phyloP scores from a whole-genome alignment of 805 yeast genomes.

The Myxozyma mucilagina region DNA sequence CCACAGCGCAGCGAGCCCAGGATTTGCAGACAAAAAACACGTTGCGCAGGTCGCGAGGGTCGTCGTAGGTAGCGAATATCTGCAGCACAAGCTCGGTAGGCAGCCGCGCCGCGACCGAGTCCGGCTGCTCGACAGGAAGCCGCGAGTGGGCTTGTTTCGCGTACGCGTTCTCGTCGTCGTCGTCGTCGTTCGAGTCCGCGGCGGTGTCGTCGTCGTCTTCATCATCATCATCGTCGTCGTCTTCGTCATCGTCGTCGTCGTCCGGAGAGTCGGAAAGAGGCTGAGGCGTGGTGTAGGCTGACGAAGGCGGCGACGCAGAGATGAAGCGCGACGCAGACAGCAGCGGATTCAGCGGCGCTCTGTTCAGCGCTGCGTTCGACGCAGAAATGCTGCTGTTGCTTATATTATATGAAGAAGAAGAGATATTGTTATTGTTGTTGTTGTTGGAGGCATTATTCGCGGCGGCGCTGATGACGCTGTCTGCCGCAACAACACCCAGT shows the following conservation, averaged over 20 bases:
- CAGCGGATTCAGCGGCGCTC: background rate
- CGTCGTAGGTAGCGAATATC: conserved; percentile 17
- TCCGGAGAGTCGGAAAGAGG: conserved; percentile 29
- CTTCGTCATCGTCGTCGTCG: conserved; percentile 27
- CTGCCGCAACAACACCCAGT: no score
- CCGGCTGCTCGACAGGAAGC: background rate
- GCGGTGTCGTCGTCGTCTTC: conserved; percentile 16
- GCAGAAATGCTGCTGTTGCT: no score
- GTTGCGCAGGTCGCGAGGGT: conserved; percentile 20
- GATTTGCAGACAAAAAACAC: conserved; percentile 68
- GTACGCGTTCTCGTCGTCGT: background rate
- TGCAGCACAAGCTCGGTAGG: conserved; percentile 26
- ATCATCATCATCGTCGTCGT: conserved; percentile 25
- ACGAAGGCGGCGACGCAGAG: conserved; percentile 25
- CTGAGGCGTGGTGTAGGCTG: conserved; percentile 27
- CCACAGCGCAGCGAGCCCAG: conserved; percentile 78
- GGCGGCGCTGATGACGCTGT: no score
- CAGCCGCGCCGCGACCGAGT: conserved; percentile 10
- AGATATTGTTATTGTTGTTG: no score
- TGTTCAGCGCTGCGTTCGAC: no score
- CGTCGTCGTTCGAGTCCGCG: conserved; percentile 1
- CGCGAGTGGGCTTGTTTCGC: background rate
- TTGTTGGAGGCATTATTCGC: no score
- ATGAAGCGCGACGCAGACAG: background rate
- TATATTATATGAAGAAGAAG: no score